Conservation (phyloP, 2,329 filamentous ascomycete species). For the Dichotomopilus funicola region DNA sequence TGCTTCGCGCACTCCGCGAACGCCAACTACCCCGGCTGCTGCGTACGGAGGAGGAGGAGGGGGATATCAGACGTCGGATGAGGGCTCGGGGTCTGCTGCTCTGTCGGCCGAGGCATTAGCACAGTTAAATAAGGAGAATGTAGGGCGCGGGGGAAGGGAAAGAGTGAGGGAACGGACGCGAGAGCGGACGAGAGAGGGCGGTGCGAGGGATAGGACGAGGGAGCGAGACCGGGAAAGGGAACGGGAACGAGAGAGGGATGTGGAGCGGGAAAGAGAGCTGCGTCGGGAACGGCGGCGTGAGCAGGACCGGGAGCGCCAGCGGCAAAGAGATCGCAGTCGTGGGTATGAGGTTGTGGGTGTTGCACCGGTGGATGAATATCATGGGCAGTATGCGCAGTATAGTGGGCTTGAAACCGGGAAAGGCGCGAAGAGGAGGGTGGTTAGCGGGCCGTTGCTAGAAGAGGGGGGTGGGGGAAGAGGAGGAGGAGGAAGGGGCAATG, state of each 20-base stretch:
- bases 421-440: constrained; percentile 14
- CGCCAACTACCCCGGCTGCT: background rate
- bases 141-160: background rate
- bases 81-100: background rate
- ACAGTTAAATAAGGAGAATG: constrained; percentile 14
- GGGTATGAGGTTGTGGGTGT: constrained; percentile 13
- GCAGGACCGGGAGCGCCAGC: constrained; percentile 11
- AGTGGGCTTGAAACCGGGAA: background rate
- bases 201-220: background rate
- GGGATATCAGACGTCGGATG: background rate
- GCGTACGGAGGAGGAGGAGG: background rate
- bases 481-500: constrained; percentile 6
- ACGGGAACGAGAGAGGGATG: constrained; percentile 9
- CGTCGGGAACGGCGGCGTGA: constrained; percentile 13
- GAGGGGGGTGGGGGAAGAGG: constrained; percentile 18
- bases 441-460: constrained; percentile 21
- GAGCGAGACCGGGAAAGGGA: constrained; percentile 5
- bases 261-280: constrained; percentile 7
- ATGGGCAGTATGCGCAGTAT: background rate
- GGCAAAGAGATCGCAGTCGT: constrained; percentile 12
- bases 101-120: constrained; percentile 18
- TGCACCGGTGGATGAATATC: background rate
- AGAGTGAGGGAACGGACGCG: constrained; percentile 7
- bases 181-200: background rate
- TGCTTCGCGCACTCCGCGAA: background rate